A percentile compares a stretch with the other conserved stretches of the same genome.
phyloP scores from a whole-genome alignment of 2,329 filamentous ascomycete genomes.

The Cladosporium sp. region DNA sequence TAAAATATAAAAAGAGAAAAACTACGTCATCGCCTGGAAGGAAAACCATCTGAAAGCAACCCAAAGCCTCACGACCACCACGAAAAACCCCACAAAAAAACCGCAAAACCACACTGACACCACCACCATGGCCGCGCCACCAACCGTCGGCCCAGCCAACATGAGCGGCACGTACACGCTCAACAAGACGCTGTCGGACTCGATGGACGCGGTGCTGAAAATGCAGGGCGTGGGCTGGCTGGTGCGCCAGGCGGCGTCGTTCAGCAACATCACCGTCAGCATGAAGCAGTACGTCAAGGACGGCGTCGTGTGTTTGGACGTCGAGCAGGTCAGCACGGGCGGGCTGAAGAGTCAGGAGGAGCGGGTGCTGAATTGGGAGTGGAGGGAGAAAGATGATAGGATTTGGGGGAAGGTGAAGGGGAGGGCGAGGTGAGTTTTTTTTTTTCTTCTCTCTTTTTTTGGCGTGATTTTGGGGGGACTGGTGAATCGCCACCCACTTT shows the following conservation, averaged over 20 bases:
- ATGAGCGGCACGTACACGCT: constrained; percentile 66
- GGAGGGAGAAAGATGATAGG: constrained; percentile 67
- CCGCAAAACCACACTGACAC: background rate
- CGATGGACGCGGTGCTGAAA: constrained; percentile 61
- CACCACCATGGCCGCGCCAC: constrained; percentile 71
- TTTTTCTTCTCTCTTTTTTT: no score
- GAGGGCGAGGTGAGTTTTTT: constrained; percentile 39
- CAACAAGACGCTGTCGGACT: constrained; percentile 72
- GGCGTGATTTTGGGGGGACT: background rate
- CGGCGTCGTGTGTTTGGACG: constrained; percentile 30
- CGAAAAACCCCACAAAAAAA: background rate
- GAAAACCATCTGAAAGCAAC: no score
- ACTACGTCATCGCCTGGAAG: no score
- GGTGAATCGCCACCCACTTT: no score
- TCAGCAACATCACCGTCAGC: constrained; percentile 64
- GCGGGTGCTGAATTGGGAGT: constrained; percentile 53
- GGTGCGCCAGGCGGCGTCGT: constrained; percentile 50
- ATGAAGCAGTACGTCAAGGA: constrained; percentile 50
- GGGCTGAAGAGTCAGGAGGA: constrained; percentile 62
- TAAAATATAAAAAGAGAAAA: no score
- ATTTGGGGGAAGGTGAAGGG: constrained; percentile 71
- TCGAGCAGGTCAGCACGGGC: constrained; percentile 65
- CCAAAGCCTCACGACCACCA: no score
- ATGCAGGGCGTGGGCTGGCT: constrained; percentile 48
- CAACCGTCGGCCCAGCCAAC: constrained; percentile 60